Base-by-base conservation (phyloP, 179 eudicot species). In the Spinacia oleracea region DNA sequence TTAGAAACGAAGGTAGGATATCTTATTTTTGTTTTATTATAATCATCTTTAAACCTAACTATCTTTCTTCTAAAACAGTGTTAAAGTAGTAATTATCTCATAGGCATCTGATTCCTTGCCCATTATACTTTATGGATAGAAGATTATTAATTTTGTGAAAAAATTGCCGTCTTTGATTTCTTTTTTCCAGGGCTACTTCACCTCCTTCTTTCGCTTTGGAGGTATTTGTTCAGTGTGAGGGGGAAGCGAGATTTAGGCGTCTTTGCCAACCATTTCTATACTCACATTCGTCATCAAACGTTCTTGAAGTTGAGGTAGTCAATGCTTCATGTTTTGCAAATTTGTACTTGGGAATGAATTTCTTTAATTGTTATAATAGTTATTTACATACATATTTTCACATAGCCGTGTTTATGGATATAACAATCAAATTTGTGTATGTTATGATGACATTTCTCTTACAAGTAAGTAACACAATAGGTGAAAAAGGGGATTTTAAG, bases 151-250 rank as follows among this genome's bases (percentile, higher is more conserved):
- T 74, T 2, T 50, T 34, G 32, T n/a, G n/a, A n/a, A n/a, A 32
- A 67, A 18, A 53, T 27, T 58, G 34, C 21, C 32, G 35, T 42
- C 9, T 27, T 66, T 62, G 21, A 56, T 35, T 27, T 77, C 63
- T 50, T 51, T 70, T 76, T 66, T 86, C 27, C 87, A 96, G 99
- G 87, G 97, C 92, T 65, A 92, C 99, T 74, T 92, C 94, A 81
- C 99, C 99, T 81, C 98, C 99, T 76, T 96, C 99, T 55, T 96
- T 96, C 85, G 99, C 99, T 83, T 85, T 96, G 94, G 99, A 96
- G 89, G 97, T 90, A 77, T 96, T 96, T 85, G 92, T 92, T 55
- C 99, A 92, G 38, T 94, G 96, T 84, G 98, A 96, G 89, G 98
- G 99, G 45, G 99, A 96, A 85, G 83, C 96, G 72, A 92, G 98